These are phyloP conservation scores for Lunularia cruciata DNA, from an alignment of 225 moss, liverwort and hornwort genomes.

Conservation along the genomic window DNA sequence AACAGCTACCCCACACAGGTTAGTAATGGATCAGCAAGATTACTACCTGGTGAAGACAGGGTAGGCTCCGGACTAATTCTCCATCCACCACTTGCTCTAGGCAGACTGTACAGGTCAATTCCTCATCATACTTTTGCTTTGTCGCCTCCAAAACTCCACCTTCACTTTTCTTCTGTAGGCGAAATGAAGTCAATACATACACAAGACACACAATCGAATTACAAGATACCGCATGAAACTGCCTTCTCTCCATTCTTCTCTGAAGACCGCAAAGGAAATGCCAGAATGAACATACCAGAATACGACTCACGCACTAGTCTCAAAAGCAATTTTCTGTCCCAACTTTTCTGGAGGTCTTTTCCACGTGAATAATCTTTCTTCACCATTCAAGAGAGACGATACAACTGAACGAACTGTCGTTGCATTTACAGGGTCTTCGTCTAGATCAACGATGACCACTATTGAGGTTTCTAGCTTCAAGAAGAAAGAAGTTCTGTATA, in stretches of 20 bases:
- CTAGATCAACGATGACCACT: no score
- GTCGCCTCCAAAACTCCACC: constrained; percentile 15
- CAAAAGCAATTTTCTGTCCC: no score
- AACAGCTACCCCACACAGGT: no score
- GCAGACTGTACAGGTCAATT: constrained; percentile 64
- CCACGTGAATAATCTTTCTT: no score
- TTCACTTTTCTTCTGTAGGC: constrained; percentile 27
- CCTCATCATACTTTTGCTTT: constrained; percentile 43
- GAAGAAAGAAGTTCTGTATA: no score
- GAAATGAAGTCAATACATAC: neutral
- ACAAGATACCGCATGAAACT: no score
- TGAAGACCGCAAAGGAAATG: neutral
- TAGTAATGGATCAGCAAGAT: neutral
- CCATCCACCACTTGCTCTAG: constrained; percentile 69
- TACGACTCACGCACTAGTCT: neutral
- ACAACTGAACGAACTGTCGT: no score
- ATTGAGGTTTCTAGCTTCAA: no score
- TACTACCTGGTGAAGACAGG: constrained; percentile 60
- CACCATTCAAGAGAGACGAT: no score
- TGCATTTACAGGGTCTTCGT: no score
- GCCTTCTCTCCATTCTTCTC: neutral
- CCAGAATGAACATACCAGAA: neutral
- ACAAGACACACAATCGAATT: neutral
- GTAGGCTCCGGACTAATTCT: constrained; percentile 64
- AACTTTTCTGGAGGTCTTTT: no score